A percentile compares a stretch with the other conserved stretches of the same genome.
These are phyloP conservation scores for Gymnopilus dilepis DNA, from an alignment of 768 basidiomycete species.

Conservation along the genomic window DNA sequence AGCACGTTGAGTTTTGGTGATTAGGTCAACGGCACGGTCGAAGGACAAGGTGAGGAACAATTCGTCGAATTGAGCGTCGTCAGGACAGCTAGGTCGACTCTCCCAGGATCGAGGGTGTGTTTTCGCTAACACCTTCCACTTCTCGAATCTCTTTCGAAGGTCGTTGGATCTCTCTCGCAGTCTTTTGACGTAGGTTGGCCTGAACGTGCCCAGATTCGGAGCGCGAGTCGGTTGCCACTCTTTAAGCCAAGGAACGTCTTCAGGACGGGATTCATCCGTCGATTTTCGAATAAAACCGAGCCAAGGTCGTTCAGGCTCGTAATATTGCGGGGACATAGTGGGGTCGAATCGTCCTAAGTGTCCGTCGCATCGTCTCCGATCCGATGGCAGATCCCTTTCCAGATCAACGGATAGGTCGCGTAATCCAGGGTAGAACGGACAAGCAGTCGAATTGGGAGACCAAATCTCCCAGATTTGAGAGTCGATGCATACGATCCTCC, in stretches of 20 bases:
- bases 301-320: neutral
- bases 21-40: neutral
- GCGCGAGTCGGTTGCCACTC: neutral
- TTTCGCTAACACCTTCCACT: too few species aligned
- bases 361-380: slow-evolving; percentile 16
- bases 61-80: neutral
- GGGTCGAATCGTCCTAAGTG: slow-evolving; percentile 20
- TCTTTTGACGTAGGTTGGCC: too few species aligned
- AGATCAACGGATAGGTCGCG: neutral
- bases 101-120: too few species aligned
- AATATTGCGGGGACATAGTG: neutral
- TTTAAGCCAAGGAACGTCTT: neutral
- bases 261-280: neutral
- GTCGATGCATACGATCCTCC: neutral
- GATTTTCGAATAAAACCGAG: neutral
- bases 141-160: too few species aligned
- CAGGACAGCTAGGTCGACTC: neutral
- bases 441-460: slow-evolving; percentile 6
- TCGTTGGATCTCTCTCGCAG: too few species aligned
- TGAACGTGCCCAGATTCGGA: neutral
- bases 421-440: slow-evolving; percentile 17
- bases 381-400: neutral
- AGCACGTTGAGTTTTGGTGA: neutral
- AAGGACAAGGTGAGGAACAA: neutral
- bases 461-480: neutral